Conservation (phyloP, 2,329 filamentous ascomycete species). For the Alternaria gaisen region DNA sequence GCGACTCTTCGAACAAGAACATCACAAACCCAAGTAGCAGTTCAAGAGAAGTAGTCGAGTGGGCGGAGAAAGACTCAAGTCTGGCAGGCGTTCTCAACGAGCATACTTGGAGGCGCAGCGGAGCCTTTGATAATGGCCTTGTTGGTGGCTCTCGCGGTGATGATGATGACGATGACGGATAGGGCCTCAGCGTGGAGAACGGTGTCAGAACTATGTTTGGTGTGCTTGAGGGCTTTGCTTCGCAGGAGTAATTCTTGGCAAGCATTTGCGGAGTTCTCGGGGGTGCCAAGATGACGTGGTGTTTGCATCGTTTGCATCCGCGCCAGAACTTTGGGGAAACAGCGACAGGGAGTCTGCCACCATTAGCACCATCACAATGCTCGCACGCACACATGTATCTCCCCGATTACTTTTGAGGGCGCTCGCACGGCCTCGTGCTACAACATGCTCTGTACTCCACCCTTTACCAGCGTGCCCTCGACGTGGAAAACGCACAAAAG, state of each 20-base stretch:
- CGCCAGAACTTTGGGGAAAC: slow-evolving; percentile 18
- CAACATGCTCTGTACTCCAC: slow-evolving; percentile 30
- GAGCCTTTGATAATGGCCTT: not conserved
- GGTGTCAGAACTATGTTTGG: not conserved
- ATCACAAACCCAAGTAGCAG: not conserved
- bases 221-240: not conserved
- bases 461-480: slow-evolving; percentile 24
- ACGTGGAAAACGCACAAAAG: slow-evolving; percentile 35
- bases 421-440: slow-evolving; percentile 30
- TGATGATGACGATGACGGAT: not conserved
- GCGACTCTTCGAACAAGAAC: not conserved
- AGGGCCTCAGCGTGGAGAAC: not conserved
- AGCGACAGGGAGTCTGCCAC: not conserved
- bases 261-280: slow-evolving; percentile 33
- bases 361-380: slow-evolving; percentile 21
- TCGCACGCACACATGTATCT: slow-evolving; percentile 35
- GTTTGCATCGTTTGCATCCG: slow-evolving; percentile 22
- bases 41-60: not conserved
- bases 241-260: not conserved
- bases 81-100: not conserved
- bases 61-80: not conserved
- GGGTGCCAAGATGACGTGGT: slow-evolving; percentile 30
- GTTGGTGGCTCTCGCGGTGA: not conserved
- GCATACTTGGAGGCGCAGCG: not conserved
- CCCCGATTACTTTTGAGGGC: slow-evolving; percentile 38